Evolutionary conservation across 495 filamentous ascomycete species (phyloP), one percentile per base, ranked within the genome.

Genomic region (Tuber melanosporum): DNA sequence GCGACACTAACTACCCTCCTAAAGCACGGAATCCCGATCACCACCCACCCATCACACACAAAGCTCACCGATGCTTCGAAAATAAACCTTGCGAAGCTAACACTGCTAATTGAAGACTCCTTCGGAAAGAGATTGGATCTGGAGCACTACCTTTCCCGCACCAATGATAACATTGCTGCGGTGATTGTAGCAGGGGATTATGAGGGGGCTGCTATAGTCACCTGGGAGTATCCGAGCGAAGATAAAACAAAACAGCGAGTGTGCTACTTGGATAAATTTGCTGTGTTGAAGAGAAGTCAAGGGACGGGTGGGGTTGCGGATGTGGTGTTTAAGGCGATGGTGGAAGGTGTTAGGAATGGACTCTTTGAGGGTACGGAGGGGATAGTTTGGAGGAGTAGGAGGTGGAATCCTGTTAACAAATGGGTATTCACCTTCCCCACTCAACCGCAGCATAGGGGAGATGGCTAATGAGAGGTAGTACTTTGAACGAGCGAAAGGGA

Each of bases 221-320:
- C 95, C 2, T 99, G 95, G 95, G 95, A 99, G 87, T 85, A 87
- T 45, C 90, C 89, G 0, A 87, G 87, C 0, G 84, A 91, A 1
- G 86, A 84, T 32, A 86, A 86, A 70, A 79, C 84, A 32, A 85
- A 85, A 14, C 86, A 90, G 6, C 87, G 93, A 83, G 91, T 99
- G 0, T 96, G 95, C 0, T 99, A 99, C 84, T 86, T 99, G 39
- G 95, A 99, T 83, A 99, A 99, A 85, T 99, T 99, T 83, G 95
- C 95, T 5, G 95, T 98, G 3, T 87, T 96, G 7, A 94, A 92
- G 81, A 89, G 91, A 75, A 92, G 90, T 71, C 95, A 99, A 84
- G 95, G 95, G 1, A 91, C 92, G 1, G 94, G 95, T 0, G 94
- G 94, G 20, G 94, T 98, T 7, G 95, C 96, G 1, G 95, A 99